Evolutionary conservation across 345 rosid species (phyloP).

Genomic region (Alliaria petiolata): DNA sequence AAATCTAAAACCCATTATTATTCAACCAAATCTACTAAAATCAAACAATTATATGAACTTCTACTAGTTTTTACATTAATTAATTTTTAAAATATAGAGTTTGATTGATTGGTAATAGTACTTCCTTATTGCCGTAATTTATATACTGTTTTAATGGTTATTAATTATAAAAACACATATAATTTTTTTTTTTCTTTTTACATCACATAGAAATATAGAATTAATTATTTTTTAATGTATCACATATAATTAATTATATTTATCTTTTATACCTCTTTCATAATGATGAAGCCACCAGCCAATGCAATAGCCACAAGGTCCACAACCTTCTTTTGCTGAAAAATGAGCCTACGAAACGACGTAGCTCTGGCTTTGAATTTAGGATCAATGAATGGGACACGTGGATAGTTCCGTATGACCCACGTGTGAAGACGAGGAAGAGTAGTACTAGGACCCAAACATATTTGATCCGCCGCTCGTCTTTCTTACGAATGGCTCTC

Average conservation of each 20-base stretch:
- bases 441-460: constrained; percentile 16
- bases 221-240: too few relatives aligned
- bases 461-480: constrained; percentile 11
- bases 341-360: constrained; percentile 12
- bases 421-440: constrained; percentile 5
- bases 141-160: too few relatives aligned
- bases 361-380: background rate
- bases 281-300: background rate
- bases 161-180: too few relatives aligned
- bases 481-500: background rate
- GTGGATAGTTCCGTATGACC: background rate
- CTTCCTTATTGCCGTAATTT: too few relatives aligned
- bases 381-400: constrained; percentile 5
- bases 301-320: background rate
- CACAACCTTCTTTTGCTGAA: background rate
- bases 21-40: background rate
- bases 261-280: too few relatives aligned
- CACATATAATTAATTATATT: too few relatives aligned
- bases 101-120: too few relatives aligned
- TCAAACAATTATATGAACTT: too few relatives aligned
- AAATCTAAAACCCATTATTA: background rate
- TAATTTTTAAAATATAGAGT: too few relatives aligned
- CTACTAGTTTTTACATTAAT: too few relatives aligned
- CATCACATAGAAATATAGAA: too few relatives aligned
- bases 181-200: too few relatives aligned